These are phyloP conservation scores for Candida easanensis DNA, from an alignment of 805 yeast species.

Conservation along the genomic window DNA sequence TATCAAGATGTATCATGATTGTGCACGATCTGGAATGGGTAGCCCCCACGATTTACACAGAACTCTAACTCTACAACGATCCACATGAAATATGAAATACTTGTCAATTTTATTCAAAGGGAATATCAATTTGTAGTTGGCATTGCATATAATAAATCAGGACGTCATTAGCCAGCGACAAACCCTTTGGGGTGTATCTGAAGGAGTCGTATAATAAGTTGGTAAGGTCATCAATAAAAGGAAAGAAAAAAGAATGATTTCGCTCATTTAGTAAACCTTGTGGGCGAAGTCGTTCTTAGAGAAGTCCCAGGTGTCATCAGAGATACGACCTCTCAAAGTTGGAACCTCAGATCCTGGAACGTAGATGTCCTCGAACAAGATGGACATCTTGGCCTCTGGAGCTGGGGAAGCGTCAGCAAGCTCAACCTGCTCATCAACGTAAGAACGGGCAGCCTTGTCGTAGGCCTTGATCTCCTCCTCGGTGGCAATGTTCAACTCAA, in stretches of 20 bases:
- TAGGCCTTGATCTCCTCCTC: constrained; percentile 93
- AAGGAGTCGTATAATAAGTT: background rate
- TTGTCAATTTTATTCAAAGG: no score
- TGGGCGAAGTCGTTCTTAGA: constrained; percentile 41
- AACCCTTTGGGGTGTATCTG: background rate
- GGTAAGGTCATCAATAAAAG: no score
- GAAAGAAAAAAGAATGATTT: background rate
- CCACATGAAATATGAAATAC: no score
- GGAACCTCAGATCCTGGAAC: constrained; percentile 92
- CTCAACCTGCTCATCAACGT: constrained; percentile 91
- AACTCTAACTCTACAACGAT: no score
- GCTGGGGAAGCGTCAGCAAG: constrained; percentile 92
- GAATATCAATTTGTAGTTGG: background rate
- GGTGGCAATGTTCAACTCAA: constrained; percentile 81
- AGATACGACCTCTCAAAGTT: constrained; percentile 92
- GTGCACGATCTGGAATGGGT: no score
- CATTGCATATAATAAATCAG: background rate
- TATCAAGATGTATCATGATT: no score
- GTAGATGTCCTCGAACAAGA: constrained; percentile 94
- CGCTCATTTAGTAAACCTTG: constrained; percentile 25
- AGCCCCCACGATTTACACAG: no score
- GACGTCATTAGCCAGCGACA: no score
- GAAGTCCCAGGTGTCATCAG: constrained; percentile 92
- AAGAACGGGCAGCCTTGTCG: constrained; percentile 95
- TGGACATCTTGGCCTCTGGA: constrained; percentile 94